Base-by-base conservation (phyloP, 805 yeast genomes). In the Yamadazyma scolyti region DNA sequence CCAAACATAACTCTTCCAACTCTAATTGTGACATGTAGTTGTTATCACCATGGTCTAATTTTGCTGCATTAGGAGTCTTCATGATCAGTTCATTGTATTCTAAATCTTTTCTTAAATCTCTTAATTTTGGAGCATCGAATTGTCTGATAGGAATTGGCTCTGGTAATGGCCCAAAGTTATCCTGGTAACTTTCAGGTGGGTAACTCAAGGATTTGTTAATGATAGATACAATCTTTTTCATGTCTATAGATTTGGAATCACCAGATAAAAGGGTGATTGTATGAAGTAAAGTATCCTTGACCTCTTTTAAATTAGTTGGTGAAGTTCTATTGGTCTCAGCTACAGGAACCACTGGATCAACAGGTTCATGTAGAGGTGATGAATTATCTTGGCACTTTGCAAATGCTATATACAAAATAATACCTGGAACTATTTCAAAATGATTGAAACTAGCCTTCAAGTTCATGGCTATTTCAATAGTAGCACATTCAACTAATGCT, bases 81-180 rank as follows among this genome's bases (percentile, higher is more conserved):
- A 9, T 11, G 15, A 23, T 25, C 28, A 30, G 44, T 33, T 62
- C 71, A 33, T 49, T 56, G 34, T 45, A 54, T 28, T 66, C 72
- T 34, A 66, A 56, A 8, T 46, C 37, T 54, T 90, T 89, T 36
- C 97, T 72, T 36, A 88, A 70, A 48, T 93, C 98, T 33, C 97
- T 69, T 34, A 90, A 65, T 41, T 78, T 83, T 4, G 96, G 90
- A 0, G 96, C 84, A 55, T 88, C 96, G 57, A 84, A 88, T 33
- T 76, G 79, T 40, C 94, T 75, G 16, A 73, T 64, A 2, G 77
- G 61, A 15, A 73, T 60, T 18, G 89, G 80, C 33, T 81, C 88
- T 0, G 96, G 95, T 17, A 85, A 64, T 5, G 89, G 82, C 3
- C 89, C 90, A 47, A 79, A 73, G 44, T 74, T 73, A 12, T 68